A percentile compares a stretch with the other conserved stretches of the same genome.
Conservation (phyloP, 257 asterid species). For the Henckelia pumila region DNA sequence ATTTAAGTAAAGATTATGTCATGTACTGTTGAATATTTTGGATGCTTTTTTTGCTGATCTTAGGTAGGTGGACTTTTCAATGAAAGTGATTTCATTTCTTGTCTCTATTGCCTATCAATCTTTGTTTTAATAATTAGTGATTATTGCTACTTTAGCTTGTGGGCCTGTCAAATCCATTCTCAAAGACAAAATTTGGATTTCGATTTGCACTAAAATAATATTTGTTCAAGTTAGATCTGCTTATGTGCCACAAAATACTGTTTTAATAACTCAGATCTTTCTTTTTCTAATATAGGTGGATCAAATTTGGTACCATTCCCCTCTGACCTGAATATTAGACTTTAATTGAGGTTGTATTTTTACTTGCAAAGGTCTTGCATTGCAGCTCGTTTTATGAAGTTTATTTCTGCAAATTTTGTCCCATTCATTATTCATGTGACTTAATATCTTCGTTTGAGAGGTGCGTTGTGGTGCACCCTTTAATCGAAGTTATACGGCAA, state of each 20-base stretch:
- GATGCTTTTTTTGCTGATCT: slow-evolving; percentile 24
- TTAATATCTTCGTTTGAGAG: not conserved
- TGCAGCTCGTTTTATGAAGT: slow-evolving; percentile 24
- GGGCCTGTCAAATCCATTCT: slow-evolving; percentile 34
- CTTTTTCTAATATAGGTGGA: not conserved
- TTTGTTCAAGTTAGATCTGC: slow-evolving; percentile 24
- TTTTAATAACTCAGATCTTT: slow-evolving; percentile 9
- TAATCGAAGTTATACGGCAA: not conserved
- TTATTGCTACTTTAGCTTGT: slow-evolving; percentile 33
- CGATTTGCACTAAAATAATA: slow-evolving; percentile 6
- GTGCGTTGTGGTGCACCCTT: not conserved
- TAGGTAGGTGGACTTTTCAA: slow-evolving; percentile 44
- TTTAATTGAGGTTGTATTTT: not conserved
- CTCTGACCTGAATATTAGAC: not conserved
- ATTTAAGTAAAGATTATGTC: slow-evolving; percentile 26
- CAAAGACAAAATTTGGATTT: slow-evolving; percentile 18
- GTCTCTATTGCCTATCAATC: slow-evolving; percentile 38
- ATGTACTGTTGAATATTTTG: slow-evolving; percentile 7
- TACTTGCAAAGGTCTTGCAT: slow-evolving; percentile 22
- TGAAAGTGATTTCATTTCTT: slow-evolving; percentile 42
- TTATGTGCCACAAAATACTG: slow-evolving; percentile 27
- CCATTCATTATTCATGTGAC: slow-evolving; percentile 1
- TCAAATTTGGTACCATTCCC: not conserved
- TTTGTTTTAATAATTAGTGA: slow-evolving; percentile 31
- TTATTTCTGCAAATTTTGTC: not conserved